Percentiles rank a stretch among this genome's conserved stretches.
Conservation (phyloP, 2,329 filamentous ascomycete species). For the Fusarium poae region DNA sequence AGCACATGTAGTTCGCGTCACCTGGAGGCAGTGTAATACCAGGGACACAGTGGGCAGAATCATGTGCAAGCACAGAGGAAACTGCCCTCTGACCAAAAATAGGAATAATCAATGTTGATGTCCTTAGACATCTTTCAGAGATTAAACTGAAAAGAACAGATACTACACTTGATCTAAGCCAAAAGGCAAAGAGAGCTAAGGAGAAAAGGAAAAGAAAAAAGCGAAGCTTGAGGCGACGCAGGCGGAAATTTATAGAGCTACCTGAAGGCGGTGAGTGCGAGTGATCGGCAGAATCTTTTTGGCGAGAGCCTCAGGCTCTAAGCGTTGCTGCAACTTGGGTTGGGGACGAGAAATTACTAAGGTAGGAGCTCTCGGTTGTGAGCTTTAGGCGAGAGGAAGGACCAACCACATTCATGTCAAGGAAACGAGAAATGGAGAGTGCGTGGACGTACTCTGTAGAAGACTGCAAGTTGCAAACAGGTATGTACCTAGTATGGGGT, state of each 20-base stretch:
- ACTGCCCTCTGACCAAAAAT: constrained; percentile 61
- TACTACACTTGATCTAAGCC: constrained; percentile 96
- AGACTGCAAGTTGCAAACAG: not conserved
- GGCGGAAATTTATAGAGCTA: constrained; percentile 41
- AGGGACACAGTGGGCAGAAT: constrained; percentile 55
- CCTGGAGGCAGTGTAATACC: constrained; percentile 60
- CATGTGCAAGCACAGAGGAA: constrained; percentile 56
- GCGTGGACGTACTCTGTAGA: not conserved
- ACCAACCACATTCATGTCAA: not conserved
- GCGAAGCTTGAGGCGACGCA: constrained; percentile 24
- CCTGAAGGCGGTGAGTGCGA: constrained; percentile 46
- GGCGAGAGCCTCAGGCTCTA: constrained; percentile 16
- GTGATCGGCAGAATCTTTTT: constrained; percentile 47
- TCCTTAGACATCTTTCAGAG: constrained; percentile 85
- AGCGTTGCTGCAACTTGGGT: constrained; percentile 10
- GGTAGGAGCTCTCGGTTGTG: constrained; percentile 4
- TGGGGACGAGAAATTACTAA: constrained; percentile 28
- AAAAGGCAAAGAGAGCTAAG: constrained; percentile 66
- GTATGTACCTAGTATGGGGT: constrained; percentile 6
- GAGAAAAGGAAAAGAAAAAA: constrained; percentile 51
- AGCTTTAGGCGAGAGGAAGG: not conserved
- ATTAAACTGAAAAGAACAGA: constrained; percentile 99
- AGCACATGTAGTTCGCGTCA: constrained; percentile 52
- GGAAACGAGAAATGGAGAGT: not conserved
- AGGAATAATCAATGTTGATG: constrained; percentile 82